Base-by-base conservation (phyloP, 2,329 filamentous ascomycete species). In the Lachnellula cervina region DNA sequence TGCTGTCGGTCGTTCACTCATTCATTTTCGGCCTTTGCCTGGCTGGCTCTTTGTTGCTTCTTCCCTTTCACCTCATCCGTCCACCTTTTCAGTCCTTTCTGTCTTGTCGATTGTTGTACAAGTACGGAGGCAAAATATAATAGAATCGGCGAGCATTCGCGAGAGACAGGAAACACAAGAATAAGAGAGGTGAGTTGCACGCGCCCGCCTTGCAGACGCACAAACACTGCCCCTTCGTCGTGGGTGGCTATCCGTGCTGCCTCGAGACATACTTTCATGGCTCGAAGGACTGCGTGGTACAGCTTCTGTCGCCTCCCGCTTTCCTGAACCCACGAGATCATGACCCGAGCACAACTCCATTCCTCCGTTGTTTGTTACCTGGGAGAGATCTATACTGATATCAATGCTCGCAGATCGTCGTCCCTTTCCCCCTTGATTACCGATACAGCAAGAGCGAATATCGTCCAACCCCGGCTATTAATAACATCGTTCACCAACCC, bases 261-360 rank as follows among this genome's bases (percentile, higher is more conserved):
- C 64, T 65, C 64, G 64, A 65, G 59, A 62, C 62, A 60, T 56
- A 50, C 48, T 53, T 55, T 55, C 56, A 51, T 44, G 49, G 59
- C 57, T 61, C 61, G 62, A 64, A 64, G 51, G 28, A 55, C 51
- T 48, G 43, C 21, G 64, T 63, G 21, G 52, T 55, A 64, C 61
- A 54, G 57, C 35, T 51, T 17, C 45, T 62, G 59, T 54, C 23
- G 21, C 55, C 44, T 55, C 45, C 63, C 59, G 60, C 11, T 45
- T 44, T 58, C 44, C 51, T 35, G 51, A 51, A 62, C 54, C 61
- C 64, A 65, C 63, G 64, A 65, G 62, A 56, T 62, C 55, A 58
- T 53, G 55, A 59, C 28, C 32, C 37, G 25, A 58, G 48, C 48
- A 53, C 61, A 62, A 43, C 55, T n/a, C 21, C 21, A 40, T 46